phyloP scores from a whole-genome alignment of 371 early-diverging fungal species.

The Batkoa obscura region DNA sequence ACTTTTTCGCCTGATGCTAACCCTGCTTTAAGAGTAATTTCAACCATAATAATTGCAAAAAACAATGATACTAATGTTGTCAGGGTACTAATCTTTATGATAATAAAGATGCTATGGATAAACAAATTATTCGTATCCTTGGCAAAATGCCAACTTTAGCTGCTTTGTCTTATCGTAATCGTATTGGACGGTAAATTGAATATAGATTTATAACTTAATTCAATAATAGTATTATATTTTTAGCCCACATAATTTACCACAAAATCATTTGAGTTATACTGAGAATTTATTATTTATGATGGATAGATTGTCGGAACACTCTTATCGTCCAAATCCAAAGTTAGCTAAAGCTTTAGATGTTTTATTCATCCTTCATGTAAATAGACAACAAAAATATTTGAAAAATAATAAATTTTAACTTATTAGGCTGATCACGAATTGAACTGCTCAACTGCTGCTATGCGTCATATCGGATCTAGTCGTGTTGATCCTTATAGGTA shows the following conservation, averaged over 20 bases:
- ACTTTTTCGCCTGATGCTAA: slow-evolving; percentile 44
- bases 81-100: slow-evolving; percentile 22
- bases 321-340: slow-evolving; percentile 25
- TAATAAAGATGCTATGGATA: slow-evolving; percentile 15
- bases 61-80: not conserved
- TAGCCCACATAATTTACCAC: slow-evolving; percentile 27
- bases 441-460: slow-evolving; percentile 36
- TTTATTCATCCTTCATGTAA: slow-evolving; percentile 36
- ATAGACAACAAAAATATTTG: slow-evolving; percentile 13
- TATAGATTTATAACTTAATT: not conserved
- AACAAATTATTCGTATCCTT: slow-evolving; percentile 29
- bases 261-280: slow-evolving; percentile 15
- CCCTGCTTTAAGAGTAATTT: slow-evolving; percentile 20
- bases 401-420: not conserved
- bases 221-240: slow-evolving; percentile 26
- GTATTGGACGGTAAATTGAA: slow-evolving; percentile 11
- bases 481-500: slow-evolving; percentile 34
- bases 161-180: slow-evolving; percentile 15
- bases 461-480: slow-evolving; percentile 32
- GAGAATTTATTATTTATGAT: slow-evolving; percentile 39
- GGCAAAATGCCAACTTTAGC: slow-evolving; percentile 48
- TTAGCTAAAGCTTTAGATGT: slow-evolving; percentile 27
- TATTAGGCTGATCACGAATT: slow-evolving; percentile 15
- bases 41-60: not conserved
- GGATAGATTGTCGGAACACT: slow-evolving; percentile 29